Conservation (phyloP, 495 filamentous ascomycete species). For the Tuber calosporum region DNA sequence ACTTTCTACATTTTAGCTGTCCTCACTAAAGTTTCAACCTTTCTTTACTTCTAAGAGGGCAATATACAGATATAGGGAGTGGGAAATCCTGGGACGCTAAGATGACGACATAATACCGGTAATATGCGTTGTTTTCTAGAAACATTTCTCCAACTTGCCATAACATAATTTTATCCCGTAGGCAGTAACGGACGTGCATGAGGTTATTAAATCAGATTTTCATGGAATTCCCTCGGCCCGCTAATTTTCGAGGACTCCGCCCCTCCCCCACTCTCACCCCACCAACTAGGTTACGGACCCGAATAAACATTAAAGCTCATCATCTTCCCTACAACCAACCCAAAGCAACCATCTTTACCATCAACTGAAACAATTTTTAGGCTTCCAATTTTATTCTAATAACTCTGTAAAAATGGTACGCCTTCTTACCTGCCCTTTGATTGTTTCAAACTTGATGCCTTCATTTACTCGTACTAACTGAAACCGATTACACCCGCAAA, state of each 20-base stretch:
- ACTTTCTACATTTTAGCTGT: background rate
- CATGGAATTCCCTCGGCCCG: background rate
- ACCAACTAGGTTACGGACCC: background rate
- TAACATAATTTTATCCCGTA: background rate
- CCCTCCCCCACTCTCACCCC: background rate
- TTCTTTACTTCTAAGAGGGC: background rate
- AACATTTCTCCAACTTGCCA: background rate
- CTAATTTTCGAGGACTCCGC: background rate
- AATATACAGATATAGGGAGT: background rate
- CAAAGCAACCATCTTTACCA: background rate
- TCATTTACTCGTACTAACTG: background rate
- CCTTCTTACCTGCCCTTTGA: background rate
- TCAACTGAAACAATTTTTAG: background rate
- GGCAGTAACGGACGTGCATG: background rate
- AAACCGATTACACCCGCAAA: slow-evolving; percentile 4
- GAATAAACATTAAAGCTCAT: background rate
- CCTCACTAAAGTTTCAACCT: background rate
- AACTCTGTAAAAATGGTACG: slow-evolving; percentile 25
- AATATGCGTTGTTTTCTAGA: background rate
- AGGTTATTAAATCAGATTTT: background rate
- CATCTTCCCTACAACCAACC: background rate
- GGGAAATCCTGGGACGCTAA: background rate
- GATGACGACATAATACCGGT: background rate
- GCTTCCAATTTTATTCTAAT: background rate
- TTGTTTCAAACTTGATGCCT: background rate